These are phyloP conservation scores for Chaetomiaceae sp. DNA, from an alignment of 2,329 filamentous ascomycete genomes.

Conservation along the genomic window DNA sequence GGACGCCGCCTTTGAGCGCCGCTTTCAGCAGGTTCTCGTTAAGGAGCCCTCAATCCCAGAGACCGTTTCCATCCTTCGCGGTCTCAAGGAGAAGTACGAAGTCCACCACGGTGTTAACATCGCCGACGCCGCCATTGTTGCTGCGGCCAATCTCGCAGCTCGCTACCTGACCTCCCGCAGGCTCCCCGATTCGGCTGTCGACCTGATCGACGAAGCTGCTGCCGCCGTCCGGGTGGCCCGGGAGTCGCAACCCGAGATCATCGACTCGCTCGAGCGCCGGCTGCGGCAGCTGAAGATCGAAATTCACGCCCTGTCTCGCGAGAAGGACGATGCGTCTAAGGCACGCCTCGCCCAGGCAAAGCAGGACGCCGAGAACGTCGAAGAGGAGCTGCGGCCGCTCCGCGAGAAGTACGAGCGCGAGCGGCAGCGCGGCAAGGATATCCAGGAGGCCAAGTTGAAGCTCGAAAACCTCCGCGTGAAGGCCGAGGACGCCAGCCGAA, in stretches of 20 bases:
- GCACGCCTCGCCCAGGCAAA: conserved; percentile 74
- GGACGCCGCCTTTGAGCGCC: conserved; percentile 93
- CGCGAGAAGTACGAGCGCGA: conserved; percentile 94
- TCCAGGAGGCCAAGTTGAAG: conserved; percentile 92
- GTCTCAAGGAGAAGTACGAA: conserved; percentile 96
- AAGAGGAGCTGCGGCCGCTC: conserved; percentile 85
- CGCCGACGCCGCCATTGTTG: conserved; percentile 85
- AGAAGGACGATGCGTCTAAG: conserved; percentile 91
- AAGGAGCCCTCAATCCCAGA: conserved; percentile 87
- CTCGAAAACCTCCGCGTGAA: conserved; percentile 88
- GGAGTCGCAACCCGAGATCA: conserved; percentile 92
- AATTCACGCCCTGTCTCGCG: conserved; percentile 87
- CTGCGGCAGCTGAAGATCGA: conserved; percentile 92
- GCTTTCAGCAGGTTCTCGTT: conserved; percentile 96
- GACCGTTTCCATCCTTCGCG: conserved; percentile 96
- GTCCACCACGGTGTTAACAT: conserved; percentile 98
- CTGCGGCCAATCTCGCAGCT: conserved; percentile 83
- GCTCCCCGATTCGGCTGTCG: conserved; percentile 92
- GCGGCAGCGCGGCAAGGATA: conserved; percentile 81
- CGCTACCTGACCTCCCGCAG: conserved; percentile 87
- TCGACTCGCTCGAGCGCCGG: conserved; percentile 89
- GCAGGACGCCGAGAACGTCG: conserved; percentile 87
- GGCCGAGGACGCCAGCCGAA: conserved; percentile 84
- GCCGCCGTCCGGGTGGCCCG: conserved; percentile 93
- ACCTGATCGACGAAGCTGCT: conserved; percentile 92